These are phyloP conservation scores for Cephalotrichum gorgonifer DNA, from an alignment of 2,329 filamentous ascomycete genomes.

Conservation along the genomic window DNA sequence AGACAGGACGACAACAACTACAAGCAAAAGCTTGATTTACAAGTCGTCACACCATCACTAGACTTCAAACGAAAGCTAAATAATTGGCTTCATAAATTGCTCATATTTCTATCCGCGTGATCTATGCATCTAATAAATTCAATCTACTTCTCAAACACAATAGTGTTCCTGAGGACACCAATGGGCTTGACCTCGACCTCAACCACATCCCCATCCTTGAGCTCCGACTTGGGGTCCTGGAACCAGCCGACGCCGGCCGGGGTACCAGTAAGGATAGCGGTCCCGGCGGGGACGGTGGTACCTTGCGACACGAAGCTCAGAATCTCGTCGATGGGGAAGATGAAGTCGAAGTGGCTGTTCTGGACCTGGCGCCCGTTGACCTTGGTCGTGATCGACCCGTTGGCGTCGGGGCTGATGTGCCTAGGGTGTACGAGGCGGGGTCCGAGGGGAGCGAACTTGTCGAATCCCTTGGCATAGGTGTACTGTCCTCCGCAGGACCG, in stretches of 20 bases:
- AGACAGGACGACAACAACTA: no score
- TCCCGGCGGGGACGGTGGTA: conserved; percentile 33
- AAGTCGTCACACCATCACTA: not conserved
- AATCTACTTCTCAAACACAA: conserved; percentile 17
- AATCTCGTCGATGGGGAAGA: conserved; percentile 29
- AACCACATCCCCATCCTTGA: conserved; percentile 23
- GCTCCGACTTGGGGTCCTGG: conserved; percentile 15
- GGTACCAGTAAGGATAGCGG: conserved; percentile 39
- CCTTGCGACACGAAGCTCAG: conserved; percentile 30
- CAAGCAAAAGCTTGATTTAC: no score
- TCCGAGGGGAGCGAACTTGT: conserved; percentile 41
- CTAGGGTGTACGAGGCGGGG: conserved; percentile 19
- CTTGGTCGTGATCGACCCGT: conserved; percentile 13
- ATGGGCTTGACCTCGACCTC: conserved; percentile 18
- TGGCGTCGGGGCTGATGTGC: conserved; percentile 5
- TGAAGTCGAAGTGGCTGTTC: conserved; percentile 34
- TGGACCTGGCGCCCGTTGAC: conserved; percentile 32
- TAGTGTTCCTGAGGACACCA: conserved; percentile 18
- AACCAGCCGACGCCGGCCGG: conserved; percentile 27
- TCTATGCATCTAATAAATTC: no score
- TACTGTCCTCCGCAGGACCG: conserved; percentile 26
- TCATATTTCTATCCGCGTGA: no score
- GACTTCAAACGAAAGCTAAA: no score
- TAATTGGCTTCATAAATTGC: no score
- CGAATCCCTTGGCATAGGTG: conserved; percentile 38